phyloP scores from a whole-genome alignment of 78 protist genomes.

The Isochrysis galbana region DNA sequence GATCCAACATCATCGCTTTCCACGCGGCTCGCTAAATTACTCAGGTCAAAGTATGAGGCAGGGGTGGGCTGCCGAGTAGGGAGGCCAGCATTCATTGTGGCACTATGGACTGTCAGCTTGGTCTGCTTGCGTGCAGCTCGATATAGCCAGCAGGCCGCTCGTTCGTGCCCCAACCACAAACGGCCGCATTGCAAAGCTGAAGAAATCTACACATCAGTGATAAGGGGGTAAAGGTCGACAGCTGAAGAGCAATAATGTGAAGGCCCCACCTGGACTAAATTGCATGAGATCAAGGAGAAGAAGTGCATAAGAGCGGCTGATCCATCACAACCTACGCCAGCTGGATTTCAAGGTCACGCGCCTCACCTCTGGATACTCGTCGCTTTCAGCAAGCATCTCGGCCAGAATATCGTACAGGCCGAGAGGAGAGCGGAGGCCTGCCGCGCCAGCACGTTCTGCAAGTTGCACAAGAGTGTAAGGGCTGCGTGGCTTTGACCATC shows the following conservation, averaged over 20 bases:
- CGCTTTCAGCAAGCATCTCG: neutral
- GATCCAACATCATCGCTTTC: no score
- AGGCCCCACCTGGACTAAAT: no score
- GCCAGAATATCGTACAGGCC: neutral
- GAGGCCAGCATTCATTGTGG: neutral
- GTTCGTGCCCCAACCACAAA: neutral
- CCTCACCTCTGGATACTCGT: neutral
- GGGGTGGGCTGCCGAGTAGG: no score
- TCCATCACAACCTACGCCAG: no score
- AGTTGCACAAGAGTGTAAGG: neutral
- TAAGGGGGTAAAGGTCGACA: no score
- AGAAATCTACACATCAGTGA: no score
- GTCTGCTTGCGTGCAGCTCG: neutral
- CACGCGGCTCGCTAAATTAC: no score
- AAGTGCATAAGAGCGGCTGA: no score
- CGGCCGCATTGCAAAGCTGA: neutral
- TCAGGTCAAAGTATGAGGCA: no score
- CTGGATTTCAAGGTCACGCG: no score
- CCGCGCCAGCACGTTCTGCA: neutral
- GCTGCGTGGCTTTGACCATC: neutral
- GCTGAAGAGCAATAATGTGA: no score
- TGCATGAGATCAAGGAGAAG: no score
- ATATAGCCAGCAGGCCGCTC: neutral
- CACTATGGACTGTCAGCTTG: neutral
- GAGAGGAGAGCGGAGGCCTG: neutral